phyloP scores from a whole-genome alignment of 1,284 basidiomycete genomes.

The Xerocomus minutiporus region DNA sequence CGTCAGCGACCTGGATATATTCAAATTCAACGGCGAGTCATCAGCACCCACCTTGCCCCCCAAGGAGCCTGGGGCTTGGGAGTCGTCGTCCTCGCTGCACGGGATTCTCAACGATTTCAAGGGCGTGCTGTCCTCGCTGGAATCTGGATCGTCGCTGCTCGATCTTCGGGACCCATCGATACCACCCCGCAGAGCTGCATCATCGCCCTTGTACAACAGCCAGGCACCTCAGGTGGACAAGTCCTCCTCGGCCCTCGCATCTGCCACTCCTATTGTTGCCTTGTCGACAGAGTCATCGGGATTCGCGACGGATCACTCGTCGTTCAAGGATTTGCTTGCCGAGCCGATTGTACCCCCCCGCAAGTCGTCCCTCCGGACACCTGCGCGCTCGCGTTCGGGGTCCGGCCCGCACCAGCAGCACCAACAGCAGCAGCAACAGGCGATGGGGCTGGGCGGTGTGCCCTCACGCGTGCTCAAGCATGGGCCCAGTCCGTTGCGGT shows the following conservation, averaged over 20 bases:
- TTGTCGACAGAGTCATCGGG: constrained; percentile 34
- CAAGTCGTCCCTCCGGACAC: constrained; percentile 50
- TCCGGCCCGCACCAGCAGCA: constrained; percentile 29
- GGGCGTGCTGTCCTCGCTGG: constrained; percentile 60
- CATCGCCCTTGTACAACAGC: constrained; percentile 18
- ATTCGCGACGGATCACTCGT: constrained; percentile 18
- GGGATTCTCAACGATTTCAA: constrained; percentile 66
- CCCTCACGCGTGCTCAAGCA: constrained; percentile 33
- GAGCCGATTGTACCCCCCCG: constrained; percentile 53
- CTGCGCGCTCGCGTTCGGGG: constrained; percentile 37
- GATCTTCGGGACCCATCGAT: constrained; percentile 63
- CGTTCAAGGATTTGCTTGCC: constrained; percentile 22
- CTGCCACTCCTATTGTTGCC: constrained; percentile 33
- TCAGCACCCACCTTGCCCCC: constrained; percentile 36
- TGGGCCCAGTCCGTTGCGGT: constrained; percentile 40
- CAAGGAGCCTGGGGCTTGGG: constrained; percentile 39
- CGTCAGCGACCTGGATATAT: constrained; percentile 61
- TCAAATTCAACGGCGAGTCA: constrained; percentile 39
- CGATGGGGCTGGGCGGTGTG: constrained; percentile 17
- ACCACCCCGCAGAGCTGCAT: constrained; percentile 42
- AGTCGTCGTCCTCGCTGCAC: constrained; percentile 45
- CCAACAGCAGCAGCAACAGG: constrained; percentile 13
- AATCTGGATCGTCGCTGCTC: constrained; percentile 43
- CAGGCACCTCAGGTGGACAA: constrained; percentile 21
- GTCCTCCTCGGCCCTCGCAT: constrained; percentile 20